phyloP scores from a whole-genome alignment of 371 early-diverging fungal species.

The Phascolomyces articulosus region DNA sequence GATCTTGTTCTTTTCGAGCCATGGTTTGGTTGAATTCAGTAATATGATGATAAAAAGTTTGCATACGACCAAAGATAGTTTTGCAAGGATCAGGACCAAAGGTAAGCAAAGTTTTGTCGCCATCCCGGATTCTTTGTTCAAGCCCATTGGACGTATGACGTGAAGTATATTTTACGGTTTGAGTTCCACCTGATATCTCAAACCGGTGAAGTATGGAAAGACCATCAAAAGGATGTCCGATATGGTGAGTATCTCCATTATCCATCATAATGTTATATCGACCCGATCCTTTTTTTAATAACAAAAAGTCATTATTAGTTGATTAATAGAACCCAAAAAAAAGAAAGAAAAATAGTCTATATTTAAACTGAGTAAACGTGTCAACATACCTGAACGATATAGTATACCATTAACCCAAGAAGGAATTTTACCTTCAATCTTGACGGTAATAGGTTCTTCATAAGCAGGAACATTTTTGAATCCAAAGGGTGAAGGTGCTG shows the following conservation, averaged over 20 bases:
- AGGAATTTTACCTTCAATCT: slow-evolving; percentile 56
- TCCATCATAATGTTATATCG: slow-evolving; percentile 41
- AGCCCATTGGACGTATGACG: slow-evolving; percentile 52
- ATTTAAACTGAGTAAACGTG: background rate
- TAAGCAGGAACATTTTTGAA: slow-evolving; percentile 56
- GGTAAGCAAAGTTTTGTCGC: slow-evolving; percentile 46
- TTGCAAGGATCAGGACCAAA: slow-evolving; percentile 66
- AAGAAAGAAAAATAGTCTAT: background rate
- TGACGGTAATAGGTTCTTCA: slow-evolving; percentile 37
- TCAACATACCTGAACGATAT: slow-evolving; percentile 52
- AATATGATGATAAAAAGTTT: slow-evolving; percentile 46
- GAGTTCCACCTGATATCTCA: slow-evolving; percentile 33
- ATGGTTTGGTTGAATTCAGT: slow-evolving; percentile 32
- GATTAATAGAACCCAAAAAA: too few relatives aligned
- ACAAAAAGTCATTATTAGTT: too few relatives aligned
- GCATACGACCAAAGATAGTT: slow-evolving; percentile 57
- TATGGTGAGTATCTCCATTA: slow-evolving; percentile 55
- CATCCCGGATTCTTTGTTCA: slow-evolving; percentile 34
- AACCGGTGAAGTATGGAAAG: slow-evolving; percentile 60
- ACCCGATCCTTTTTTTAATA: slow-evolving; percentile 44
- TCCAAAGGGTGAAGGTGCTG: slow-evolving; percentile 50
- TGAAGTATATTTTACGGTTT: slow-evolving; percentile 39
- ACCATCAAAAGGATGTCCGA: slow-evolving; percentile 69
- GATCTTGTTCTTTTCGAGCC: slow-evolving; percentile 35
- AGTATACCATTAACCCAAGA: slow-evolving; percentile 62